Evolutionary conservation across 371 early-diverging fungal species (phyloP).

Genomic region (Actinomortierella ambigua): DNA sequence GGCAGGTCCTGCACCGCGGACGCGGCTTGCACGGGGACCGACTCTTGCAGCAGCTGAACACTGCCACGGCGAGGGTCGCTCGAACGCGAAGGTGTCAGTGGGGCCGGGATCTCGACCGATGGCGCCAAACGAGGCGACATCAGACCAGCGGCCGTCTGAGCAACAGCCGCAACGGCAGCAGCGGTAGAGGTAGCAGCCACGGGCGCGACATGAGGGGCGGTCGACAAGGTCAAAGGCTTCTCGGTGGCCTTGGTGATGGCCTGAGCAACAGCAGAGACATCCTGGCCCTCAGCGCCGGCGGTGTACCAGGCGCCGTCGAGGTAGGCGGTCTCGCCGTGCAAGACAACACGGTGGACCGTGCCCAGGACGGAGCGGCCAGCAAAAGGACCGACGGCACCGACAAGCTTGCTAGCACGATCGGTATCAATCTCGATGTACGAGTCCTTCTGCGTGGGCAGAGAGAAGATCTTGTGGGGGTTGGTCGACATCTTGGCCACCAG

Average conservation of each 20-base stretch:
- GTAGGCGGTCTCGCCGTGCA: slow-evolving; percentile 81
- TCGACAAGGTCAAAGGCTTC: slow-evolving; percentile 12
- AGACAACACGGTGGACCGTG: slow-evolving; percentile 83
- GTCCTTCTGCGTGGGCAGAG: slow-evolving; percentile 84
- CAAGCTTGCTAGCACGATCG: slow-evolving; percentile 56
- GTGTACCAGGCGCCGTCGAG: slow-evolving; percentile 77
- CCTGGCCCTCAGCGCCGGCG: slow-evolving; percentile 52
- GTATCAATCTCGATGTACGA: slow-evolving; percentile 88
- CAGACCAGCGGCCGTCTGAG: slow-evolving; percentile 8
- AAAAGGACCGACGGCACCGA: slow-evolving; percentile 50
- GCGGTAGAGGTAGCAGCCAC: slow-evolving; percentile 15
- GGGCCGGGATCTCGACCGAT: slow-evolving; percentile 9
- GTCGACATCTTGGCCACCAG: slow-evolving; percentile 74
- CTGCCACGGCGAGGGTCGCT: slow-evolving; percentile 30
- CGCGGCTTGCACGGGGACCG: slow-evolving; percentile 44
- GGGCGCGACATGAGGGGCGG: too few relatives aligned
- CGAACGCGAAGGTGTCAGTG: slow-evolving; percentile 16
- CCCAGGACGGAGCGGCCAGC: slow-evolving; percentile 57
- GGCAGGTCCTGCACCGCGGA: slow-evolving; percentile 54
- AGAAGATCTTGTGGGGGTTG: slow-evolving; percentile 90
- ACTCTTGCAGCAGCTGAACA: slow-evolving; percentile 19
- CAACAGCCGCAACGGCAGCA: slow-evolving; percentile 8
- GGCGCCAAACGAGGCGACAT: slow-evolving; percentile 39
- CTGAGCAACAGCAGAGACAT: slow-evolving; percentile 59
- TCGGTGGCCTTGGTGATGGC: slow-evolving; percentile 45